Evolutionary conservation across 257 asterid species (phyloP).

Genomic region (Ehretia macrophylla): DNA sequence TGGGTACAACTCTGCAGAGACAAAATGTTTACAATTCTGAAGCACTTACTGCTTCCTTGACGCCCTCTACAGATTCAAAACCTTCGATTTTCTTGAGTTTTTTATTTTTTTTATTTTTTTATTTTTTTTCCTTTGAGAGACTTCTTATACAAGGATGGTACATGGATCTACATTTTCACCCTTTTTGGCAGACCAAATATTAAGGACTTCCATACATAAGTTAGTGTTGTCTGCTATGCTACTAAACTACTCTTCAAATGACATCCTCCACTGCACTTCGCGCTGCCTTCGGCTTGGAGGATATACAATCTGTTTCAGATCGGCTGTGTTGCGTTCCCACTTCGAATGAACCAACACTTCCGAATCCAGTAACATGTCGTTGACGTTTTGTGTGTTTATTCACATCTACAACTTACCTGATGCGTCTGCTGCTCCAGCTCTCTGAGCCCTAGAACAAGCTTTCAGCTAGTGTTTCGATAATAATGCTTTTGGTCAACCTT

Average conservation of each 20-base stretch:
- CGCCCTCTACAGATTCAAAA: conserved; percentile 26
- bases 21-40: conserved; percentile 33
- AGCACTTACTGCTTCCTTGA: conserved; percentile 20
- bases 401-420: conserved; percentile 20
- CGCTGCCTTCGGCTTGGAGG: conserved; percentile 34
- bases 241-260: too few species aligned
- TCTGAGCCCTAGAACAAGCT: conserved; percentile 25
- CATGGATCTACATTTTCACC: background rate
- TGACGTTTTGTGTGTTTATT: conserved; percentile 16
- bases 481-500: conserved; percentile 12
- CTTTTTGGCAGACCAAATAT: too few species aligned
- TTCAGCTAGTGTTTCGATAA: conserved; percentile 29
- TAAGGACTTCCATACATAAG: background rate
- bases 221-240: background rate
- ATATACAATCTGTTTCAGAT: conserved; percentile 22
- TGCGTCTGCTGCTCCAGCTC: conserved; percentile 28
- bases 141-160: conserved; percentile 17
- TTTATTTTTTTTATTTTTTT: background rate
- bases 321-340: conserved; percentile 69
- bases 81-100: too few species aligned
- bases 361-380: conserved; percentile 27
- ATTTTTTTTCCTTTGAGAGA: conserved; percentile 11
- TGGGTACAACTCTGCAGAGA: conserved; percentile 25
- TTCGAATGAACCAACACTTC: conserved; percentile 81
- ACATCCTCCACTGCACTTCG: conserved; percentile 37